Conservation (phyloP, 106 monocot species). For the Dioscorea zingiberensis region DNA sequence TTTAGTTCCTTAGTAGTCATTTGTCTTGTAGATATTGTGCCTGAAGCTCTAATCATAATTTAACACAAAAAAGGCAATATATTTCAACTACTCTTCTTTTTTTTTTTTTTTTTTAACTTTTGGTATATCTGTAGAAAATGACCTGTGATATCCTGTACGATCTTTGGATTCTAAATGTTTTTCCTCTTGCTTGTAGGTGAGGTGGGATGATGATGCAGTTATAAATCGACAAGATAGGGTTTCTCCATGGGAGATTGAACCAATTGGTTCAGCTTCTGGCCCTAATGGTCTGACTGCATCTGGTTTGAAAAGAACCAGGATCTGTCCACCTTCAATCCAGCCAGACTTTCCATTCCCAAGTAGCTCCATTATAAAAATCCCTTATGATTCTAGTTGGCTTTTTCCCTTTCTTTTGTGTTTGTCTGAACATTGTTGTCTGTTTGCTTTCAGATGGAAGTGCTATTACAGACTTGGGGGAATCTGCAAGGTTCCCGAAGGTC, state of each 20-base stretch:
- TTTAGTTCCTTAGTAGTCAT: no score
- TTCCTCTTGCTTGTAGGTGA: slow-evolving; percentile 30
- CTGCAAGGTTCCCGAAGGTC: slow-evolving; percentile 72
- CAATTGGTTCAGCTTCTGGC: slow-evolving; percentile 38
- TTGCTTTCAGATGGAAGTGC: slow-evolving; percentile 36
- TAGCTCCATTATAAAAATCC: no score
- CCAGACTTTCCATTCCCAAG: slow-evolving; percentile 42
- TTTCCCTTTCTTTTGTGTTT: no score
- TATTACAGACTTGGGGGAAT: slow-evolving; percentile 47
- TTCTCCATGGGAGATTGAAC: slow-evolving; percentile 80
- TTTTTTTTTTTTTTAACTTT: no score
- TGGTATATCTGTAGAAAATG: no score
- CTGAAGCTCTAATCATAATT: no score
- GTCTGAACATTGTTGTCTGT: no score
- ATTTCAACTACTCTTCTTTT: no score
- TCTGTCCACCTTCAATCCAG: slow-evolving; percentile 20
- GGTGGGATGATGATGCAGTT: slow-evolving; percentile 65
- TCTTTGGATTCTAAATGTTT: no score
- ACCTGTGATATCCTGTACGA: no score
- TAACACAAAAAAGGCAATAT: no score
- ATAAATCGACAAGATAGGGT: slow-evolving; percentile 36
- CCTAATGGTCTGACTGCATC: slow-evolving; percentile 21
- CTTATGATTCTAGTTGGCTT: background rate
- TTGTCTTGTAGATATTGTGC: no score
- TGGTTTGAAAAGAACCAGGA: slow-evolving; percentile 47